These are phyloP conservation scores for Eucalyptus paniculata DNA, from an alignment of 345 rosid species.

Conservation along the genomic window DNA sequence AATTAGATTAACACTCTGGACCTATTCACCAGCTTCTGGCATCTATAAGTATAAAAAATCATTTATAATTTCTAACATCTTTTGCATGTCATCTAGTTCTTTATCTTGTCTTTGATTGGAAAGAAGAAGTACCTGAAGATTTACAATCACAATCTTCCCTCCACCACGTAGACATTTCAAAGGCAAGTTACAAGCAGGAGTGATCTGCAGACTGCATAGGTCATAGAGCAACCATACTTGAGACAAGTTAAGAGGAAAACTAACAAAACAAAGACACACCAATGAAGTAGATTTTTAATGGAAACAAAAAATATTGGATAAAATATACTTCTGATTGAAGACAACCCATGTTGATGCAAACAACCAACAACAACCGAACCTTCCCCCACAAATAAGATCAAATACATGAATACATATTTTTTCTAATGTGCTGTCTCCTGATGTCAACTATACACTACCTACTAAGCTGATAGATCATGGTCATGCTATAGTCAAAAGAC, in stretches of 20 bases:
- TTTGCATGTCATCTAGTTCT: not conserved
- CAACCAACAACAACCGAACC: not conserved
- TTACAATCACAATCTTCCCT: slow-evolving; percentile 88
- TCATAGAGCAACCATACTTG: not conserved
- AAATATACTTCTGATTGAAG: not conserved
- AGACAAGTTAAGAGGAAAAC: not conserved
- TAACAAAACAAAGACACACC: not conserved
- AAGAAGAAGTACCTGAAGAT: slow-evolving; percentile 63
- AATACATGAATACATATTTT: not conserved
- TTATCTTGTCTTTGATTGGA: not conserved
- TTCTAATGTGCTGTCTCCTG: not conserved
- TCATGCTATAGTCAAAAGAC: not conserved
- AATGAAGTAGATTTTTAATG: not conserved
- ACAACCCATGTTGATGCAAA: not conserved
- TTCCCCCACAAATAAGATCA: not conserved
- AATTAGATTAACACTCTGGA: not conserved
- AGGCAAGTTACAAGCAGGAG: slow-evolving; percentile 99
- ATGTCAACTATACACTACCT: not conserved
- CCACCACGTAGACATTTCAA: slow-evolving; percentile 83
- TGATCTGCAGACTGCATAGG: slow-evolving; percentile 88
- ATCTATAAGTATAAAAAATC: not conserved
- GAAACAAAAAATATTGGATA: not conserved
- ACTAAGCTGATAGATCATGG: not conserved
- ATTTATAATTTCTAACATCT: not conserved
- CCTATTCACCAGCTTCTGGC: not conserved